A percentile compares a stretch with the other conserved stretches of the same genome.
Evolutionary conservation across 441 rosid species (phyloP).

Genomic region (Erodium trifolium): DNA sequence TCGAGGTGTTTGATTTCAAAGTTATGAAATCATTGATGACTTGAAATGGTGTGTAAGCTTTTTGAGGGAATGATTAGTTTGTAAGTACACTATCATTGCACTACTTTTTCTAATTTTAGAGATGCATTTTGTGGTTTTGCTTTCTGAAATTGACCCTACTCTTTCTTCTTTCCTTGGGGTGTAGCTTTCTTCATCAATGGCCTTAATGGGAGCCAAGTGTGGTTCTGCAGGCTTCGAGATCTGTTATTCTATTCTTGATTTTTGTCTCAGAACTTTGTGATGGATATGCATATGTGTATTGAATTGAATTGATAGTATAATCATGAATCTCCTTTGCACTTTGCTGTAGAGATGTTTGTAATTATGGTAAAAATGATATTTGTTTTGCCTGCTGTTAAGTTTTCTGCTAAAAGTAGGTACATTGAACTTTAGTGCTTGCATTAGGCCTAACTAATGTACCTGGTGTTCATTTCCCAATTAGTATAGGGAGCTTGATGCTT

Average conservation of each 20-base stretch:
- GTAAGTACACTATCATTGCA: slow-evolving; percentile 24
- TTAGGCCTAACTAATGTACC: background rate
- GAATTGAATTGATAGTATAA: slow-evolving; percentile 6
- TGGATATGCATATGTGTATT: background rate
- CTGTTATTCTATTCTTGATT: slow-evolving; percentile 7
- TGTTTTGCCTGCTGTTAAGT: background rate
- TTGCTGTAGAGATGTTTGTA: background rate
- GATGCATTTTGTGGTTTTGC: background rate
- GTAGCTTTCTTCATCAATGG: background rate
- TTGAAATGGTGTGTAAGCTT: slow-evolving; percentile 23
- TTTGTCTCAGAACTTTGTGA: slow-evolving; percentile 5
- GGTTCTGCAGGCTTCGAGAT: slow-evolving; percentile 13
- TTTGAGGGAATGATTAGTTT: slow-evolving; percentile 22
- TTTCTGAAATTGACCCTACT: background rate
- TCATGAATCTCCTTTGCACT: background rate
- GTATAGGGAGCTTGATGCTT: slow-evolving; percentile 2
- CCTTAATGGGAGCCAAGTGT: background rate
- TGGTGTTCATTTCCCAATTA: background rate
- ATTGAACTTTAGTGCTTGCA: background rate
- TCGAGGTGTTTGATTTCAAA: slow-evolving; percentile 22
- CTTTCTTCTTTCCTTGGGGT: background rate
- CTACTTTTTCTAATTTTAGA: background rate
- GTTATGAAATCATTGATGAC: slow-evolving; percentile 22
- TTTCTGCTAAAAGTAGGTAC: background rate
- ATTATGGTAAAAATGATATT: background rate